phyloP scores from a whole-genome alignment of 345 rosid species.

The Hirschfeldia incana region DNA sequence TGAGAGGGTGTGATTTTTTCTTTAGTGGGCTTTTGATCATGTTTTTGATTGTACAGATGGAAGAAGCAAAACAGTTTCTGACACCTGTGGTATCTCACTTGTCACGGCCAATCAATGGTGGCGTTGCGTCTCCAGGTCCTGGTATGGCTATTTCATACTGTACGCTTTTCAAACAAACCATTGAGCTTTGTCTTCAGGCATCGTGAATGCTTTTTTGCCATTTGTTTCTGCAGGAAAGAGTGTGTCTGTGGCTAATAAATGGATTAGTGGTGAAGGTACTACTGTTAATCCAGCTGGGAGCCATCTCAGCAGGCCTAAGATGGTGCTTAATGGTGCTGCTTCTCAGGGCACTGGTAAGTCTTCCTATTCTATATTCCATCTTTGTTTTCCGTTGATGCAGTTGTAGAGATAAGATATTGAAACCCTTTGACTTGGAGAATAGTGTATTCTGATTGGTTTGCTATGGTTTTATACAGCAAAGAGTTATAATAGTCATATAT shows the following conservation, averaged over 20 bases:
- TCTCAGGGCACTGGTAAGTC: slow-evolving; percentile 57
- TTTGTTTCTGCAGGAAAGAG: slow-evolving; percentile 42
- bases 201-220: slow-evolving; percentile 38
- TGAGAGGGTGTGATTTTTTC: neutral
- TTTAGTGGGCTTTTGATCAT: neutral
- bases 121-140: slow-evolving; percentile 43
- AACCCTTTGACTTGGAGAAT: slow-evolving; percentile 4
- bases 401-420: neutral
- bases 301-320: slow-evolving; percentile 50
- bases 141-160: slow-evolving; percentile 38
- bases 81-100: slow-evolving; percentile 48
- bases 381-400: slow-evolving; percentile 2
- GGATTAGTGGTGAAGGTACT: slow-evolving; percentile 40
- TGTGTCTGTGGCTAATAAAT: slow-evolving; percentile 39
- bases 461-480: neutral
- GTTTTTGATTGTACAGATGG: slow-evolving; percentile 57
- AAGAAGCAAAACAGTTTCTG: slow-evolving; percentile 57
- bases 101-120: slow-evolving; percentile 46
- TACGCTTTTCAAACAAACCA: slow-evolving; percentile 33
- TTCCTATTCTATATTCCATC: neutral
- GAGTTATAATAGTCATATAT: neutral
- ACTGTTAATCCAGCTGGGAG: slow-evolving; percentile 43
- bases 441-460: slow-evolving; percentile 4
- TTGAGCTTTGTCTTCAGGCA: slow-evolving; percentile 45
- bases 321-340: slow-evolving; percentile 57